Conservation (phyloP, 768 basidiomycete species). For the Boletus barrowsii region DNA sequence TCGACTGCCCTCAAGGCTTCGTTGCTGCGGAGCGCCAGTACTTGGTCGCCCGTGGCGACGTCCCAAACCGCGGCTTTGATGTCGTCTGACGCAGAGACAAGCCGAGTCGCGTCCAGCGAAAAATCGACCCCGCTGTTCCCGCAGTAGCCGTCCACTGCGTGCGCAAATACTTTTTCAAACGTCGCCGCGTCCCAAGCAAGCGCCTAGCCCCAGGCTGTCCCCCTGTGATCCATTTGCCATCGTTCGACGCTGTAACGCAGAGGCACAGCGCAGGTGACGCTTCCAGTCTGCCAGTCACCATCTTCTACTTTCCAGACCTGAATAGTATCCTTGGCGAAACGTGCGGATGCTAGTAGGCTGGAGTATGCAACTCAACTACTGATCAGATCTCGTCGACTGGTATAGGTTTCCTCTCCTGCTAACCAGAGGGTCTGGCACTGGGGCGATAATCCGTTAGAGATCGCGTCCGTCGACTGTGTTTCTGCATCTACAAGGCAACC, state of each 20-base stretch:
- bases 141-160: background rate
- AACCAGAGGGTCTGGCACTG: too few relatives aligned
- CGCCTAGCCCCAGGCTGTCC: background rate
- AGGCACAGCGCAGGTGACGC: background rate
- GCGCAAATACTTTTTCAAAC: background rate
- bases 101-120: background rate
- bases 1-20: too few relatives aligned
- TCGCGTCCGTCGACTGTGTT: too few relatives aligned
- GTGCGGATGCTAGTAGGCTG: too few relatives aligned
- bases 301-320: constrained; percentile 2
- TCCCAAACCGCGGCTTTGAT: background rate
- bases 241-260: background rate
- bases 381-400: too few relatives aligned
- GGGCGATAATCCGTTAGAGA: too few relatives aligned
- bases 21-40: too few relatives aligned
- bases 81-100: background rate
- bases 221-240: constrained; percentile 2
- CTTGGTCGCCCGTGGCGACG: background rate
- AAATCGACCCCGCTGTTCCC: background rate
- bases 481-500: too few relatives aligned
- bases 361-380: too few relatives aligned
- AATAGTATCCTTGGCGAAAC: background rate
- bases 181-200: background rate
- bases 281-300: background rate
- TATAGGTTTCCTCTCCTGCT: too few relatives aligned